Evolutionary conservation across 2,329 filamentous ascomycete genomes (phyloP).

Genomic region (Whalleya microplaca): DNA sequence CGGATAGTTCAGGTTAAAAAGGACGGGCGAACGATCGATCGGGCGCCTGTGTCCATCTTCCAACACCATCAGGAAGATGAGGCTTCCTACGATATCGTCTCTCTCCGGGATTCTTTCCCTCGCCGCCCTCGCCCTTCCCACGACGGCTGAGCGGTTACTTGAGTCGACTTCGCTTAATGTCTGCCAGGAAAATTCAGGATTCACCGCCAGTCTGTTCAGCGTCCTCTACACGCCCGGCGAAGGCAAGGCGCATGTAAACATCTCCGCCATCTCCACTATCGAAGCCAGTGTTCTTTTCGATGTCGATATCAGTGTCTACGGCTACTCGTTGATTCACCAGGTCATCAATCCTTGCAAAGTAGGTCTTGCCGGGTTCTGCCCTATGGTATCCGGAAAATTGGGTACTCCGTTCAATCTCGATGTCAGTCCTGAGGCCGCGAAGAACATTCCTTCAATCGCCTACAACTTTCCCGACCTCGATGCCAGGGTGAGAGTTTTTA

Average conservation of each 20-base stretch:
- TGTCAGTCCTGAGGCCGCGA: constrained; percentile 58
- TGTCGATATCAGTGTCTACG: constrained; percentile 73
- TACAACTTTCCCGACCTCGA: constrained; percentile 92
- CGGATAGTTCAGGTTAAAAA: background rate
- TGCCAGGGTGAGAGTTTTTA: constrained; percentile 78
- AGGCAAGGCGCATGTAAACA: constrained; percentile 65
- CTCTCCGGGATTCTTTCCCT: constrained; percentile 23
- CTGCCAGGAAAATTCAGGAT: constrained; percentile 76
- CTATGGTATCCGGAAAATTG: constrained; percentile 72
- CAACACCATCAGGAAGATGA: constrained; percentile 8
- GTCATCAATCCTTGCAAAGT: constrained; percentile 71
- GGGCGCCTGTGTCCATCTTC: constrained; percentile 1
- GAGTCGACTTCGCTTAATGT: constrained; percentile 67
- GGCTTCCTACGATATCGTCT: constrained; percentile 12
- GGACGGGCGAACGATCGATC: background rate
- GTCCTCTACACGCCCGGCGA: constrained; percentile 72
- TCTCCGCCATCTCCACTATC: constrained; percentile 75
- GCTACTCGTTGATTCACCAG: constrained; percentile 64
- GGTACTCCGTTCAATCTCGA: constrained; percentile 62
- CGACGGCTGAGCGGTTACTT: constrained; percentile 29
- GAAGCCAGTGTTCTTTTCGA: constrained; percentile 74
- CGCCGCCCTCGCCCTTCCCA: constrained; percentile 29
- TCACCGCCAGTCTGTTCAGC: constrained; percentile 80
- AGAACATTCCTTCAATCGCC: constrained; percentile 77
- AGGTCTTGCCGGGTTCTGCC: constrained; percentile 72